phyloP scores from a whole-genome alignment of 306 rosid genomes.

The Casuarina equisetifolia region DNA sequence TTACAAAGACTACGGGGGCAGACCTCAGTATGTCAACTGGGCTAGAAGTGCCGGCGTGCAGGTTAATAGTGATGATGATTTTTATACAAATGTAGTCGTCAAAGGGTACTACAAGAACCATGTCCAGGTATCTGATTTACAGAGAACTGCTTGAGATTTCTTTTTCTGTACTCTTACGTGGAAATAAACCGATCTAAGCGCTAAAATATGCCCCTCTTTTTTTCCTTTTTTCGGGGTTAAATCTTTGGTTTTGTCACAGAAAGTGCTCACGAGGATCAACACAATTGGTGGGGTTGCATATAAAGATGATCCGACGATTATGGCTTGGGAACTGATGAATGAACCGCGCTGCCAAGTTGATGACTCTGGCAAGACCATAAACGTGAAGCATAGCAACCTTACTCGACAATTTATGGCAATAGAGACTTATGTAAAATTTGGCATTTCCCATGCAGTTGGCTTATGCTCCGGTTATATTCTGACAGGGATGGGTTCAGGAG shows the following conservation, averaged over 20 bases:
- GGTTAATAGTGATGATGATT: constrained; percentile 43
- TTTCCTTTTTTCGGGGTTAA: neutral
- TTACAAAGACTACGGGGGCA: constrained; percentile 57
- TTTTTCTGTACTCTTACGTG: neutral
- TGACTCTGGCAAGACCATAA: constrained; percentile 47
- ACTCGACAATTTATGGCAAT: neutral
- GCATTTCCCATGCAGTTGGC: neutral
- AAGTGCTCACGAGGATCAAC: constrained; percentile 55
- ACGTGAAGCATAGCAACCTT: constrained; percentile 12
- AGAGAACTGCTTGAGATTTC: neutral
- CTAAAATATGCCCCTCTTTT: neutral
- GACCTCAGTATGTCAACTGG: constrained; percentile 57
- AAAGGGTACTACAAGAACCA: constrained; percentile 52
- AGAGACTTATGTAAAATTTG: neutral
- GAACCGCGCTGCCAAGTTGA: constrained; percentile 57
- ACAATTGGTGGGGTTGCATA: constrained; percentile 43
- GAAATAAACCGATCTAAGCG: neutral
- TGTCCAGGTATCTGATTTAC: constrained; percentile 19
- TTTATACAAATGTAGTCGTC: constrained; percentile 36
- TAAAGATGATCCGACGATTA: constrained; percentile 47
- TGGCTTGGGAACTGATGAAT: constrained; percentile 66
- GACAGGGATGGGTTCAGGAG: constrained; percentile 63
- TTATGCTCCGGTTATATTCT: neutral
- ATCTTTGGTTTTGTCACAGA: constrained; percentile 25
- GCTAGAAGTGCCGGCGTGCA: constrained; percentile 37